Conservation (phyloP, 2,329 filamentous ascomycete species). For the Clathrospora elynae region DNA sequence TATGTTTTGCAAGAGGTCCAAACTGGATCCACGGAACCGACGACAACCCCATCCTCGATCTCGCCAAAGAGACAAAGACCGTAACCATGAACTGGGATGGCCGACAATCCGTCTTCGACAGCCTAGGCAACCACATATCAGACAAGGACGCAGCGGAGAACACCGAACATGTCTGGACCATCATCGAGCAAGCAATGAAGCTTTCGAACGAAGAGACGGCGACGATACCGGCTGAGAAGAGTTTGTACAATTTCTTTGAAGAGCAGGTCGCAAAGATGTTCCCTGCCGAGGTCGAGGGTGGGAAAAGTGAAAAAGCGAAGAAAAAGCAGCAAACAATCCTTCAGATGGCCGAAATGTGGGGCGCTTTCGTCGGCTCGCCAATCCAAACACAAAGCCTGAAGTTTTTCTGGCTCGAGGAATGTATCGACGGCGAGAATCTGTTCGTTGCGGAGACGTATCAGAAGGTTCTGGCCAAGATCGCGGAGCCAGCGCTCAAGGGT, state of each 20-base stretch:
- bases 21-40: constrained; percentile 81
- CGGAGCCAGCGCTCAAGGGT: constrained; percentile 60
- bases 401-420: constrained; percentile 80
- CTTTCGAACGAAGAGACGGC: constrained; percentile 64
- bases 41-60: constrained; percentile 70
- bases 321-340: constrained; percentile 57
- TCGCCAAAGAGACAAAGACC: constrained; percentile 67
- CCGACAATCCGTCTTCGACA: constrained; percentile 61
- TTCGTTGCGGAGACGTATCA: constrained; percentile 67
- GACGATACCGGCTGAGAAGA: constrained; percentile 58
- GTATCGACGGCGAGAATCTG: constrained; percentile 71
- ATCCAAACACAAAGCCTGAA: constrained; percentile 70
- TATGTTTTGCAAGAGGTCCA: constrained; percentile 59
- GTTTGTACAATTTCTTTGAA: constrained; percentile 63
- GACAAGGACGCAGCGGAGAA: constrained; percentile 46
- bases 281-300: constrained; percentile 36
- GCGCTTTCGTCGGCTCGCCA: constrained; percentile 70
- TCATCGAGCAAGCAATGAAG: constrained; percentile 70
- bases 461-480: constrained; percentile 64
- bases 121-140: constrained; percentile 60
- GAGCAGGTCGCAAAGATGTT: constrained; percentile 55
- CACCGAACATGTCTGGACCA: constrained; percentile 66
- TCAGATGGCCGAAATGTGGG: constrained; percentile 68
- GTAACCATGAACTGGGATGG: constrained; percentile 59
- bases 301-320: constrained; percentile 45